Base-by-base conservation (phyloP, 2,329 filamentous ascomycete species). In the Knufia fluminis region DNA sequence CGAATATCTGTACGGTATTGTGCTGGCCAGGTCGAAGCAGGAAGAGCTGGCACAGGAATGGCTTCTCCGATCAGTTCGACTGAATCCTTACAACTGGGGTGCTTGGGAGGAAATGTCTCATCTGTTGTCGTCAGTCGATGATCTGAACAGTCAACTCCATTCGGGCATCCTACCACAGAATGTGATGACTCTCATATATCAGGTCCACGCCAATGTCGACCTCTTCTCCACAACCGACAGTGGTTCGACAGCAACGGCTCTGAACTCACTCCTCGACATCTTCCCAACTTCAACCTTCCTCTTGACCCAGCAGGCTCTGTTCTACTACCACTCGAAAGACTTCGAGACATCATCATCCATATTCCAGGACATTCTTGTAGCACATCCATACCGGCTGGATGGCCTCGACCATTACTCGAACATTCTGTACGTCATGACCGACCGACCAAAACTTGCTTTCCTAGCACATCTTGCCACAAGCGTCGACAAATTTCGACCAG, bases 391-490 rank as follows among this genome's bases (percentile, higher is more conserved):
- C 55, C 76, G 92, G 4, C 79, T 98, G 16, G 92, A 98, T 64
- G 85, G 85, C 2, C 76, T 98, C 16, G 92, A 98, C 61, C 86
- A 94, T 62, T 98, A 96, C 66, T 96, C 90, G 31, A 98, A 98
- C 61, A 94, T 97, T 17, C 78, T 98, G 41, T 97, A 96, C 63
- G 91, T 98, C 24, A 84, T 97, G 73, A 85, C 86, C 38, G 75
- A 85, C 53, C 78, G 90, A 8, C 88, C 92, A 0, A 94, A 95
- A 62, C 75, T 98, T 19, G 90, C 91, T 0, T 96, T 95, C 59
- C 69, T 98, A 19, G 92, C 92, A 0, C 90, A 96, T 61, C 74
- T 96, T 9, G 94, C 92, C 59, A 90, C 86, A 1, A 83, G 82
- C 42, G 87, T 92, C 4, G 92, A 98, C 72, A 94, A 91, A 61